These are phyloP conservation scores for Didymella exigua DNA, from an alignment of 2,329 filamentous ascomycete genomes.

Conservation along the genomic window DNA sequence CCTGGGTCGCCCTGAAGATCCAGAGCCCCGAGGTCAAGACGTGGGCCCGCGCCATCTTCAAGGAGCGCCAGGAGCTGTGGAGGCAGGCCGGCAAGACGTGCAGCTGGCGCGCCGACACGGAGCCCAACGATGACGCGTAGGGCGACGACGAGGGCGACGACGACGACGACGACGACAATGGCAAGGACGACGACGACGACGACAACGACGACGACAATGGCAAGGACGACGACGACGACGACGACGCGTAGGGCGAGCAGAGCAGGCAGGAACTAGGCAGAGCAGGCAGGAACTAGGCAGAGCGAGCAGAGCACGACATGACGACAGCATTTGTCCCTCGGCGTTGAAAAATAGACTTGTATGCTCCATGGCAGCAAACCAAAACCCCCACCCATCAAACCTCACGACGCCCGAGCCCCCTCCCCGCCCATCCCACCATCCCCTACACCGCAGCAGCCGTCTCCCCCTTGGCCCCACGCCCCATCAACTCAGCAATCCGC, in stretches of 20 bases:
- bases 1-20: slow-evolving; percentile 75
- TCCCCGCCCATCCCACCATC: background rate
- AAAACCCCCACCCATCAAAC: too few relatives aligned
- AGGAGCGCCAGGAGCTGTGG: slow-evolving; percentile 79
- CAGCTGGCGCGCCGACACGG: slow-evolving; percentile 35
- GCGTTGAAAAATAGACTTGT: slow-evolving; percentile 14
- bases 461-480: background rate
- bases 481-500: slow-evolving; percentile 27
- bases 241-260: slow-evolving; percentile 2
- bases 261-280: background rate
- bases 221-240: too few relatives aligned
- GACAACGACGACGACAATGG: too few relatives aligned
- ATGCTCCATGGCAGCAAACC: too few relatives aligned
- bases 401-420: too few relatives aligned
- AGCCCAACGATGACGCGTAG: slow-evolving; percentile 26
- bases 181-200: too few relatives aligned
- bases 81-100: slow-evolving; percentile 47
- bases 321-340: slow-evolving; percentile 11
- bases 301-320: background rate
- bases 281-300: background rate
- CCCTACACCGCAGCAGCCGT: background rate
- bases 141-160: too few relatives aligned
- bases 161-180: too few relatives aligned
- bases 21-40: slow-evolving; percentile 75
- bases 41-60: slow-evolving; percentile 78